phyloP scores from a whole-genome alignment of 257 asterid species.

The Osmanthus fragrans region DNA sequence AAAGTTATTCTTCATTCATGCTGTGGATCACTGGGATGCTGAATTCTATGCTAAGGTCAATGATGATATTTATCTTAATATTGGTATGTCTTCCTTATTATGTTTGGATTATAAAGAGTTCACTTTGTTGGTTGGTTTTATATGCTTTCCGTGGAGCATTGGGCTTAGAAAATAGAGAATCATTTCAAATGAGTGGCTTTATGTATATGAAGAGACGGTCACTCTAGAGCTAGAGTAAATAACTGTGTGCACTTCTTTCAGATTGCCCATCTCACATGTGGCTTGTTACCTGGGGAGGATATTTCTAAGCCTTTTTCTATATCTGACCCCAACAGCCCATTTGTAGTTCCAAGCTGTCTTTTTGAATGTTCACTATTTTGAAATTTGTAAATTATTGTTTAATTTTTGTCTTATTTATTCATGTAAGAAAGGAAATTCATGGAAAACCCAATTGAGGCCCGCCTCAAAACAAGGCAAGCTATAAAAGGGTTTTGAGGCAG shows the following conservation, averaged over 20 bases:
- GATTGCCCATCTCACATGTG: conserved; percentile 1
- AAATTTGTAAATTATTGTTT: background rate
- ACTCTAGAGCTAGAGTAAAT: background rate
- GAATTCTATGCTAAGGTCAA: conserved; percentile 78
- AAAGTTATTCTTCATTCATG: conserved; percentile 63
- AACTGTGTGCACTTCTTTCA: background rate
- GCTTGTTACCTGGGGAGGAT: background rate
- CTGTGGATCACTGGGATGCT: conserved; percentile 88
- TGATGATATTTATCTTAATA: conserved; percentile 79
- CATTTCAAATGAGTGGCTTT: background rate
- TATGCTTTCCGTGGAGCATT: conserved; percentile 10
- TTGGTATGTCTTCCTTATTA: conserved; percentile 49
- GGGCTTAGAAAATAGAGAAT: background rate
- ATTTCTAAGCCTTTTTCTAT: background rate
- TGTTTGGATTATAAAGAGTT: background rate
- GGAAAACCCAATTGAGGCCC: background rate
- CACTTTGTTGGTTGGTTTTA: conserved; percentile 18
- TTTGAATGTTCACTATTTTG: background rate
- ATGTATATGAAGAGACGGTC: background rate
- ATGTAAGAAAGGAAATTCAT: background rate
- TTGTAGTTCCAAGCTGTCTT: background rate
- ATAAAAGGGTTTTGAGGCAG: no score
- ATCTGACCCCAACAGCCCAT: background rate
- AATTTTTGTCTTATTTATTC: background rate
- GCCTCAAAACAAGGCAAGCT: no score